A percentile compares a stretch with the other conserved stretches of the same genome.
phyloP scores from a whole-genome alignment of 2,329 filamentous ascomycete genomes.

The Aspergillus eucalypticola region DNA sequence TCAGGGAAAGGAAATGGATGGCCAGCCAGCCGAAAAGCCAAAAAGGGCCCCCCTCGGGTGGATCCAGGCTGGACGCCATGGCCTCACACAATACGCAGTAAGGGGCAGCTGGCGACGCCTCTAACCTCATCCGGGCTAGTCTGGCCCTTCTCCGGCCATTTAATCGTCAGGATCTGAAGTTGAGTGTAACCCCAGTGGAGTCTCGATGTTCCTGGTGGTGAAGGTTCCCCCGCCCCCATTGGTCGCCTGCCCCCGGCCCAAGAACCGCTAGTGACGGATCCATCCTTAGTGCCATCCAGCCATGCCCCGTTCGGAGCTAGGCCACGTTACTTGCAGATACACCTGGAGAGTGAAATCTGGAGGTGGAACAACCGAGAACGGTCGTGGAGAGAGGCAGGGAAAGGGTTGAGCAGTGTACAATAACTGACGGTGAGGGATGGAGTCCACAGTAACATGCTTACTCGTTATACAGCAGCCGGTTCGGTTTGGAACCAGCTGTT shows the following conservation, averaged over 20 bases:
- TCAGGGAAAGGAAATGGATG: neutral
- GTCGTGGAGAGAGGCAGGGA: neutral
- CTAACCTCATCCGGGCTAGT: neutral
- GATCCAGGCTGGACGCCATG: conserved; percentile 3
- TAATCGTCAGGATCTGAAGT: conserved; percentile 7
- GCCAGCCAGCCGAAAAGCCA: neutral
- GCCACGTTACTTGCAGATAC: conserved; percentile 5
- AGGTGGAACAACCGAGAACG: neutral
- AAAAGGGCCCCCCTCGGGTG: neutral
- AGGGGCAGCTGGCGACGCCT: conserved; percentile 5
- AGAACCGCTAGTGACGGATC: neutral
- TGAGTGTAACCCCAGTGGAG: neutral
- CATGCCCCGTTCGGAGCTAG: conserved; percentile 3
- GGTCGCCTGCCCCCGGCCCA: neutral
- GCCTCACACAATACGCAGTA: conserved; percentile 3
- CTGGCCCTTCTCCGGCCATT: neutral
- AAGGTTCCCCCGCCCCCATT: neutral
- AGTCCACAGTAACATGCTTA: neutral
- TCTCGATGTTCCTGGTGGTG: neutral
- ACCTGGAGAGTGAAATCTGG: neutral
- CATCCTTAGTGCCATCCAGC: neutral
- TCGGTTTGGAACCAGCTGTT: neutral
- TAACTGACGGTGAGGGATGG: neutral
- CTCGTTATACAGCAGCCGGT: neutral
- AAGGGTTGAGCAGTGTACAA: too few relatives aligned